Base-by-base conservation (phyloP, 1,139 yeast species). In the Candida smagusa region DNA sequence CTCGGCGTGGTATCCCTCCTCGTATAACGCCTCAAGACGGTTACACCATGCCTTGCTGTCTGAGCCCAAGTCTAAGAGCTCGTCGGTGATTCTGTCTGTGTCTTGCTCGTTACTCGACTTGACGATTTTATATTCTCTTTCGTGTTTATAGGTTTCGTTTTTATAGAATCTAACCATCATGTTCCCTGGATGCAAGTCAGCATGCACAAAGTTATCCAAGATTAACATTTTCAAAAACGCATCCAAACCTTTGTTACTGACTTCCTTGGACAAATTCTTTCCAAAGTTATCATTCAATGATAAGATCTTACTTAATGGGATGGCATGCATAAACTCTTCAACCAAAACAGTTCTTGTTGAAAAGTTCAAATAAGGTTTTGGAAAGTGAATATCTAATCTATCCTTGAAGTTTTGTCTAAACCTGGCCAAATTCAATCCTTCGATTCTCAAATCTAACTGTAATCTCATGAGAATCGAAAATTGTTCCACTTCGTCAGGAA, bases 131-230 rank as follows among this genome's bases (percentile, higher is more conserved):
- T 71, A 71, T 43, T 71, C 77, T 46, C 64, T 67, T 42, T 67
- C 72, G 42, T 69, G 75, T 41, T 58, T 65, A 45, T 60, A 71
- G 39, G 63, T 46, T 45, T 69, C 74, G 46, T 71, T 72, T 42
- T 78, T 78, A 51, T 83, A 76, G 49, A 90, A 83, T 37, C 92
- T 66, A 4, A 92, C 78, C 72, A 90, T 79, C 57, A 92, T 87
- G 59, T 92, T 92, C 2, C 99, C 99, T 0, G 98, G 97, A 52
- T 92, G 98, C 43, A 92, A 69, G 61, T 92, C 98, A 0, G 97
- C 94, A 59, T 92, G 98, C 31, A 90, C 88, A 58, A 92, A 92
- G 58, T 92, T 89, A 61, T 92, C 96, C 39, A 90, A 65, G 42
- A 92, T 81, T 45, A 92, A 71, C 99, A 94, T 92, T 53, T 89